Evolutionary conservation across 768 basidiomycete species (phyloP), one percentile per base, ranked within the genome.

Genomic region (Stropharia rugosoannulata): DNA sequence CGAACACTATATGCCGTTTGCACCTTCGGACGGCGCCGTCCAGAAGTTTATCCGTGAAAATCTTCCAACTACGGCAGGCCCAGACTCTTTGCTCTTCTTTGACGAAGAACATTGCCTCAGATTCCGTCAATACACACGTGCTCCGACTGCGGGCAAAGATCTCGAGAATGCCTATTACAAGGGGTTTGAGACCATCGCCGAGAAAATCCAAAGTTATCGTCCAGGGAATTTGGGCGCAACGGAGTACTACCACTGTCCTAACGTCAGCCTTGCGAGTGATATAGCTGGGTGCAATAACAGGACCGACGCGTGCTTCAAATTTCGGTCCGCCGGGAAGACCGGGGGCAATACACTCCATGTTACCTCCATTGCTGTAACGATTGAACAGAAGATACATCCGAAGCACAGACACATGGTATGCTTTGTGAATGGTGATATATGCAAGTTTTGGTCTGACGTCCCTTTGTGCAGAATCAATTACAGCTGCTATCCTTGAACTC

Each of bases 281-380:
- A 63, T 60, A 13, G 35, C 29, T 15, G 59, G 59, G 12, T 51
- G 19, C 40, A 58, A 54, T 35, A 47, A 56, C 44, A 59, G 44
- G 19, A 52, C 57, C 8, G 62, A 63, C 42, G 64, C 60, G 8
- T 63, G 60, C 43, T 51, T 60, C 35, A 57, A 32, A 32, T 32
- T 32, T 1, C 29, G 29, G 5, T 32, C 55, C 12, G 11, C 39
- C 8, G 22, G 22, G 22, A 36, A 42, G 10, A 32, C 29, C 10
- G 16, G 46, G 11, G 22, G 38, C 22, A 46, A 37, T 6, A 25
- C 45, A 22, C 40, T 51, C 16, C 22, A 25, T 13, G 16, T 51
- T 13, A 37, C 51, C 4, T 49, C 55, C 22, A 56, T 55, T 18
- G 55, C 56, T 15, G 56, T 65, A n/a, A 32, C 57, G n/a, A 48